Percentiles rank a stretch among this genome's conserved stretches.
Evolutionary conservation across 2,329 filamentous ascomycete genomes (phyloP).

Genomic region (Cadophora sp.): DNA sequence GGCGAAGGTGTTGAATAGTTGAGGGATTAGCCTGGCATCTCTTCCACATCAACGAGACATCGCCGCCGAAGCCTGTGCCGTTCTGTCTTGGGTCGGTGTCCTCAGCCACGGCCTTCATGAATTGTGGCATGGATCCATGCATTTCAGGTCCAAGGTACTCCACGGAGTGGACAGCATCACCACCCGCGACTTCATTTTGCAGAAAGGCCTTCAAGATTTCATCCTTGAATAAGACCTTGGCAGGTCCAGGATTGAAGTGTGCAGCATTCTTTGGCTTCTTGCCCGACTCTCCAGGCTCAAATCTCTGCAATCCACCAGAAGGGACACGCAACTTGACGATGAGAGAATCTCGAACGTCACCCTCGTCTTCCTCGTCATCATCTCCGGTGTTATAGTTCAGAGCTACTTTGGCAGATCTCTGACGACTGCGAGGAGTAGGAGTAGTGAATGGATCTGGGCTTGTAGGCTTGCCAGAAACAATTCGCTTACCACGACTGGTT

Average conservation of each 20-base stretch:
- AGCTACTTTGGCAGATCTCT: conserved; percentile 9
- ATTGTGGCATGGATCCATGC: conserved; percentile 1
- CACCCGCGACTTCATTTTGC: neutral
- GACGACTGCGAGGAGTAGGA: neutral
- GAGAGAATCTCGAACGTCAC: neutral
- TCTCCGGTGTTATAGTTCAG: neutral
- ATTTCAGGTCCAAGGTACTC: conserved; percentile 1
- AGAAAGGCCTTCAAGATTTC: neutral
- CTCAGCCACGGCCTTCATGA: conserved; percentile 1
- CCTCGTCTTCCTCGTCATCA: neutral
- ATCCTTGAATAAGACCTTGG: conserved; percentile 1
- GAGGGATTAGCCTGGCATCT: neutral
- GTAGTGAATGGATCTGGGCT: conserved; percentile 3
- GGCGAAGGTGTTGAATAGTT: neutral
- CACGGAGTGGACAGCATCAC: neutral
- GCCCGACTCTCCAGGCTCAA: neutral
- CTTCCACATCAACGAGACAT: neutral
- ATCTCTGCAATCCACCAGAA: neutral
- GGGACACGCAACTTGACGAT: neutral
- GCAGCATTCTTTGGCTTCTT: neutral
- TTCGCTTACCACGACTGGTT: neutral
- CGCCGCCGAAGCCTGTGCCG: neutral
- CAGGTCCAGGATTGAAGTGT: neutral
- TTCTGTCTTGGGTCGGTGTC: conserved; percentile 8
- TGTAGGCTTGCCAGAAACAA: neutral